These are phyloP conservation scores for Trichoderma sp. DNA, from an alignment of 2,329 filamentous ascomycete species.

Conservation along the genomic window DNA sequence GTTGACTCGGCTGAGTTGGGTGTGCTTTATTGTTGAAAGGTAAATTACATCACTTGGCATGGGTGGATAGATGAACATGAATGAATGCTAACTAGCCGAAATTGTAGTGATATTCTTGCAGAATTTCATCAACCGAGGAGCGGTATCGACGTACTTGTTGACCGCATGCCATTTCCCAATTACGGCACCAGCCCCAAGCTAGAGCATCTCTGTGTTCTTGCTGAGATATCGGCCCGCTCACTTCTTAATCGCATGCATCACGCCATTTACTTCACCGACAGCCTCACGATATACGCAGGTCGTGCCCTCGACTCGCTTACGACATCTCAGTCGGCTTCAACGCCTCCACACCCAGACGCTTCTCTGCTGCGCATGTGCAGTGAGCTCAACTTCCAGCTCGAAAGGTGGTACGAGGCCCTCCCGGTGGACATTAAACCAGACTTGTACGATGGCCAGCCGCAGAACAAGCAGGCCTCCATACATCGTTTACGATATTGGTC, in stretches of 20 bases:
- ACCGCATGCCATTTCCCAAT: slow-evolving; percentile 35
- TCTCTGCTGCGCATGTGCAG: slow-evolving; percentile 32
- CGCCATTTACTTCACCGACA: slow-evolving; percentile 33
- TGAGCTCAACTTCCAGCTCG: slow-evolving; percentile 35
- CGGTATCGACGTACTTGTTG: slow-evolving; percentile 36
- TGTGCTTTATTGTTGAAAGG: slow-evolving; percentile 37
- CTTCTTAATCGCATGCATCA: slow-evolving; percentile 37
- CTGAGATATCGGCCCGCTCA: slow-evolving; percentile 33
- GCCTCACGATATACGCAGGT: slow-evolving; percentile 30
- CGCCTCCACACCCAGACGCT: slow-evolving; percentile 17
- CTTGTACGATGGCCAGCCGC: slow-evolving; percentile 25
- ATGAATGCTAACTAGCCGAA: neutral
- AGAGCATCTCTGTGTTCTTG: slow-evolving; percentile 32
- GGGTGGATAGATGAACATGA: neutral
- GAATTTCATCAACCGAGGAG: slow-evolving; percentile 36
- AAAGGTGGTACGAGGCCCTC: slow-evolving; percentile 36
- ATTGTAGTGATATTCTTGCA: slow-evolving; percentile 33
- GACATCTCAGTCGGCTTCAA: slow-evolving; percentile 7
- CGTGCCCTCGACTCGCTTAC: slow-evolving; percentile 23
- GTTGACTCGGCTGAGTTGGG: slow-evolving; percentile 35
- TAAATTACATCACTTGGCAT: neutral
- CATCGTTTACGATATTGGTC: slow-evolving; percentile 33
- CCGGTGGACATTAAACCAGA: slow-evolving; percentile 35
- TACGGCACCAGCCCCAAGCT: slow-evolving; percentile 30
- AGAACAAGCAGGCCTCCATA: slow-evolving; percentile 29